phyloP scores from a whole-genome alignment of 169 alveolate genomes.

The Amoebophrya sp. region DNA sequence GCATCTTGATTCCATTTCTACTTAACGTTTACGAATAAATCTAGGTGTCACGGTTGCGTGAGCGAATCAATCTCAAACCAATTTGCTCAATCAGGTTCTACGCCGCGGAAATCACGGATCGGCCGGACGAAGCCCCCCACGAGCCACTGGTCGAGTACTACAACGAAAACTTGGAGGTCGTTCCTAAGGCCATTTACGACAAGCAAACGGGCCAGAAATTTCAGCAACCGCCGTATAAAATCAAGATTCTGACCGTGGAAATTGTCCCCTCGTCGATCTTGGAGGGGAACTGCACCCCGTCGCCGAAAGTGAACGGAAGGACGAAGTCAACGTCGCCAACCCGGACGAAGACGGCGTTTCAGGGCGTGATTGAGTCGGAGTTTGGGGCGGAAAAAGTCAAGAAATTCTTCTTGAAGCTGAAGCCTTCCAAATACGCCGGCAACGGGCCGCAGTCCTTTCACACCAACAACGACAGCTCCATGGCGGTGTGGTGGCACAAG shows the following conservation, averaged over 20 bases:
- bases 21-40: no score
- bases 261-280: background rate
- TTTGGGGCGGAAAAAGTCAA: background rate
- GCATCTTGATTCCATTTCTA: no score
- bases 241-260: slow-evolving; percentile 1
- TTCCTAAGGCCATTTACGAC: background rate
- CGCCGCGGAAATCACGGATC: background rate
- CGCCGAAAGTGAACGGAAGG: background rate
- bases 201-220: background rate
- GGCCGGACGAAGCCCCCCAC: background rate
- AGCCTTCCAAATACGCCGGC: background rate
- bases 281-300: background rate
- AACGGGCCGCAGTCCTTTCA: background rate
- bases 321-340: background rate
- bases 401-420: background rate
- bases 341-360: background rate
- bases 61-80: no score
- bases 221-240: background rate
- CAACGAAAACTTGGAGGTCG: background rate
- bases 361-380: background rate
- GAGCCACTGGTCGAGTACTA: background rate
- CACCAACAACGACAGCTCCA: background rate
- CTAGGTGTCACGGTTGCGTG: no score
- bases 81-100: no score
- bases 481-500: slow-evolving; percentile 12